Base-by-base conservation (phyloP, 2,329 filamentous ascomycete genomes). In the Fusarium dimerum region DNA sequence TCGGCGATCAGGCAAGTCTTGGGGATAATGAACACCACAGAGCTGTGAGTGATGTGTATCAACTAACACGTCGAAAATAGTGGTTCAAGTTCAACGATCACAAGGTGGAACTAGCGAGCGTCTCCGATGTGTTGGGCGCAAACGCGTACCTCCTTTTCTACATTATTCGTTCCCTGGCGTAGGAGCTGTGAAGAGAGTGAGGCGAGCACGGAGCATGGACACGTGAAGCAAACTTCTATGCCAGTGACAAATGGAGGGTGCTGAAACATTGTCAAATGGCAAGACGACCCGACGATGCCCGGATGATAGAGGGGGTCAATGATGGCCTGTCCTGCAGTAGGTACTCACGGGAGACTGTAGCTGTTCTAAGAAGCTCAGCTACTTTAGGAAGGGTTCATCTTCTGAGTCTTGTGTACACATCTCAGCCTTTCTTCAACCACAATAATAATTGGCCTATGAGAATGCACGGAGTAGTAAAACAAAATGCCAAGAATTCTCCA, bases 31-130 rank as follows among this genome's bases (percentile, higher is more conserved):
- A 6, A 38, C 2, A 10, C 20, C 12, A 6, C 29, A 18, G 15
- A 8, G 12, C 39, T 16, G 4, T 26, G 12, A 16, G 36, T 39
- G 15, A 26, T 34, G 34, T 47, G n/a, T 18, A 63, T 13, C 38
- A 48, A 16, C 52, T 62, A 42, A 58, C 45, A 20, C 30, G 57
- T 30, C 40, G 11, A 68, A 26, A 55, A 15, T 60, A 96, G 81
- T 97, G 93, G 93, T 96, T 96, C 71, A 85, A 90, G 50, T 97
- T 97, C 73, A 95, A 97, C 66, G 93, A 97, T 68, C 92, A 94
- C 69, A 92, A 91, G 69, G 93, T 97, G 20, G 90, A 92, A 55
- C 68, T 92, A 50, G 93, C 90, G 2, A 85, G 84, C 43, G 88
- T 94, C 67, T 89, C 88, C 6, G 90, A 97, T 54, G 93, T 97